phyloP scores from a whole-genome alignment of 495 filamentous ascomycete species.

The Astrocystis sublimbata region DNA sequence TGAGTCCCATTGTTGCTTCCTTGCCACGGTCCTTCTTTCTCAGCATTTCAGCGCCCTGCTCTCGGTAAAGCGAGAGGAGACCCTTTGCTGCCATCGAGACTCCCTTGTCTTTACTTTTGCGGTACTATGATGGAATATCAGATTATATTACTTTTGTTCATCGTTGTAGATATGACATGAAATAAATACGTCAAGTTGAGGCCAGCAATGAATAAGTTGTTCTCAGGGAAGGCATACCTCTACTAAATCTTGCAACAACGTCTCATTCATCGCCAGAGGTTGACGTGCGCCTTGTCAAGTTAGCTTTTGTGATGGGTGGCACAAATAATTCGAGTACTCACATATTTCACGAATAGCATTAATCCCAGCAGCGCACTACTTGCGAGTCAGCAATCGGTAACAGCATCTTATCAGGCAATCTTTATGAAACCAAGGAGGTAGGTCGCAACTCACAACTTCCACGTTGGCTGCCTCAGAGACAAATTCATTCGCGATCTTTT shows the following conservation, averaged over 20 bases:
- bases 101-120: slow-evolving; percentile 96
- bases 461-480: slow-evolving; percentile 90
- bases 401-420: background rate
- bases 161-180: background rate
- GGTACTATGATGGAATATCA: slow-evolving; percentile 54
- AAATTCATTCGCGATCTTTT: slow-evolving; percentile 97
- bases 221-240: slow-evolving; percentile 36
- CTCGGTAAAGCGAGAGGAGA: slow-evolving; percentile 83
- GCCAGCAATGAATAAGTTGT: background rate
- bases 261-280: slow-evolving; percentile 92
- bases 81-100: slow-evolving; percentile 96
- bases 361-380: slow-evolving; percentile 77
- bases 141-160: background rate
- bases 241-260: slow-evolving; percentile 92
- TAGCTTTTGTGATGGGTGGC: background rate
- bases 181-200: background rate
- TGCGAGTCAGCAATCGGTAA: background rate
- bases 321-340: background rate
- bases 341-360: slow-evolving; percentile 96
- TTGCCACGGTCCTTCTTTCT: slow-evolving; percentile 90
- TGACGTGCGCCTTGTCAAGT: slow-evolving; percentile 60
- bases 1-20: slow-evolving; percentile 82
- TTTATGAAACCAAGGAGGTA: background rate
- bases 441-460: slow-evolving; percentile 57
- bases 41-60: slow-evolving; percentile 85